Base-by-base conservation (phyloP, 306 rosid species). In the Rosa persica region DNA sequence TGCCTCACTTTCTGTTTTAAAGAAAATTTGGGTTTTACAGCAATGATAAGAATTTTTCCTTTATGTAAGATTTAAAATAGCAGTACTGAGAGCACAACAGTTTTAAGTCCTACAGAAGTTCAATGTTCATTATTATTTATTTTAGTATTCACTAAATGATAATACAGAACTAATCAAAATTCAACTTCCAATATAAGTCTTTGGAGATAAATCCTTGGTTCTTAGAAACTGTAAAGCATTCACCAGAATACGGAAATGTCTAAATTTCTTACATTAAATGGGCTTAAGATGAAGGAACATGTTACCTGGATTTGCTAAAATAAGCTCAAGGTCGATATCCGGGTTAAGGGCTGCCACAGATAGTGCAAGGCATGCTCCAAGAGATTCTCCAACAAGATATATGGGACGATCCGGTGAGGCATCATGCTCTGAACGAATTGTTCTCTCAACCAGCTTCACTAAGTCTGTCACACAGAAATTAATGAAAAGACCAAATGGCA, bases 281-380 rank as follows among this genome's bases (percentile, higher is more conserved):
- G 49, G 65, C 15, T 22, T 27, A 17, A 49, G 46, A 72, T 57
- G 42, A 48, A 44, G 66, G 17, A 16, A 76, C 43, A 12, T 23
- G 55, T 64, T 82, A 89, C 99, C 98, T 81, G 99, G 89, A 84
- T 95, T 95, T 5, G 91, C 92, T 80, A 95, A 82, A 82, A 95
- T 87, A 43, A 95, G 92, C 47, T 85, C 90, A 79, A 95, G 91
- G 87, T 95, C 99, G 40, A 91, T 86, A 78, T 88, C 81, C 54
- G 92, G 90, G 87, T 87, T 95, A 54, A 74, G 84, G 66, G 99
- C 98, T 11, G 96, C 97, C 80, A 91, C 94, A 34, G 92, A 88
- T 22, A 95, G 87, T 17, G 98, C 97, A 47, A 95, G 89, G 82
- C 98, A 93, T 54, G 88, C 98, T 80, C 99, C 98, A 69, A 95